phyloP scores from a whole-genome alignment of 2,329 filamentous ascomycete species.

The Scytalidium lignicola region DNA sequence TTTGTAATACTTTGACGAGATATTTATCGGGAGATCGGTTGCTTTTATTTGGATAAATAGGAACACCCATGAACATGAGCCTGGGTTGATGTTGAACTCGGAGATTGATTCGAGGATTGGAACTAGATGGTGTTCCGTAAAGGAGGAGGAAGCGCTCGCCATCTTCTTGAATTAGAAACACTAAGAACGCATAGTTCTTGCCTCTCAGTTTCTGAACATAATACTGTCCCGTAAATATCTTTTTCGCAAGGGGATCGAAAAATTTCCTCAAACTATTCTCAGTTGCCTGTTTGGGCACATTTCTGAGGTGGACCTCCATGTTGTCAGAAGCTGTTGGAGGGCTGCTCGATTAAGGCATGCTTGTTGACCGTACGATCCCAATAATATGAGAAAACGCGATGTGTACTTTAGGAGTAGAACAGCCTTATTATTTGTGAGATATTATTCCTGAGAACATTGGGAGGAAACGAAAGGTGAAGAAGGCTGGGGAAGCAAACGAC shows the following conservation, averaged over 20 bases:
- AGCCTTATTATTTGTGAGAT: too few relatives aligned
- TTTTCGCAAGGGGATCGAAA: conserved; percentile 25
- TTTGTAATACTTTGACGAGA: conserved; percentile 14
- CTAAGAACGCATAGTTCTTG: conserved; percentile 39
- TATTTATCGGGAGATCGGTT: conserved; percentile 15
- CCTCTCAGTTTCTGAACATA: conserved; percentile 36
- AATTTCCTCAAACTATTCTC: conserved; percentile 35
- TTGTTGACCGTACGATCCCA: too few relatives aligned
- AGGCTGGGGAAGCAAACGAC: too few relatives aligned
- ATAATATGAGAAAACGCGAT: too few relatives aligned
- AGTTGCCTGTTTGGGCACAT: conserved; percentile 36
- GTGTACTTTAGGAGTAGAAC: too few relatives aligned
- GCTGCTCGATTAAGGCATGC: too few relatives aligned
- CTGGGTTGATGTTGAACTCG: neutral
- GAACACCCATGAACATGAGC: conserved; percentile 12
- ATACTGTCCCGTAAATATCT: neutral
- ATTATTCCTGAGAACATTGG: too few relatives aligned
- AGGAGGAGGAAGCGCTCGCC: conserved; percentile 37
- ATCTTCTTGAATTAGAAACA: conserved; percentile 35
- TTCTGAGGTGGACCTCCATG: conserved; percentile 43
- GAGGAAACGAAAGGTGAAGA: too few relatives aligned
- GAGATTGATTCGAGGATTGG: neutral
- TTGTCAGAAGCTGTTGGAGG: too few relatives aligned
- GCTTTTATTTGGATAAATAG: conserved; percentile 20
- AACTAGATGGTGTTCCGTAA: neutral